Percentiles rank a stretch among this genome's conserved stretches.
Evolutionary conservation across 768 basidiomycete genomes (phyloP).

Genomic region (Lentinus tigrinus): DNA sequence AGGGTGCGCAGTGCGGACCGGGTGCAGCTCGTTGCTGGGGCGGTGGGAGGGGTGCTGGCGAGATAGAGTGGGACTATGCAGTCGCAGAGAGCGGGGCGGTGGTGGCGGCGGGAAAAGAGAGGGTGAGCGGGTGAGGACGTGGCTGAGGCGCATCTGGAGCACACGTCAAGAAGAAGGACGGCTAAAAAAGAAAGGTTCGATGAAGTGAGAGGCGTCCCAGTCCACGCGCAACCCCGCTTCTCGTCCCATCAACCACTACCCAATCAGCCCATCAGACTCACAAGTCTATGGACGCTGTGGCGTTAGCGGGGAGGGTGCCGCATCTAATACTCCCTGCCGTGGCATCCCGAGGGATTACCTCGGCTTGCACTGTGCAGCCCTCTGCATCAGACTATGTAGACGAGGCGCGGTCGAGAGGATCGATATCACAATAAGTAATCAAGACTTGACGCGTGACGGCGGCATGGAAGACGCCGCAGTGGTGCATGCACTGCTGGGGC

Average conservation of each 20-base stretch:
- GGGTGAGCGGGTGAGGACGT: slow-evolving; percentile 2
- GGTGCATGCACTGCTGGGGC: not conserved
- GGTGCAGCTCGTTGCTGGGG: too few relatives aligned
- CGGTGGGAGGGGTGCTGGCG: too few relatives aligned
- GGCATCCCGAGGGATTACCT: slow-evolving; percentile 13
- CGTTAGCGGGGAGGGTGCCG: slow-evolving; percentile 15
- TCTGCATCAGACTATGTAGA: not conserved
- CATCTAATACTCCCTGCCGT: slow-evolving; percentile 13
- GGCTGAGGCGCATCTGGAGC: slow-evolving; percentile 12
- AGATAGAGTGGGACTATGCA: too few relatives aligned
- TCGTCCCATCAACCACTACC: slow-evolving; percentile 20
- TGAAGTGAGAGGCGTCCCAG: slow-evolving; percentile 3
- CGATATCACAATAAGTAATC: not conserved
- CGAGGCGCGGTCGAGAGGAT: not conserved
- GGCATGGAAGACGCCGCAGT: not conserved
- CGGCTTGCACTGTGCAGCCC: not conserved
- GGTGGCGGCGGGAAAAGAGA: not conserved
- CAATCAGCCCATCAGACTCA: slow-evolving; percentile 20
- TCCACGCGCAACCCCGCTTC: slow-evolving; percentile 19
- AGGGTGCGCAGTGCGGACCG: not conserved
- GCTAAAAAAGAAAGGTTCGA: slow-evolving; percentile 1
- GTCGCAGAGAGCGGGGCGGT: not conserved
- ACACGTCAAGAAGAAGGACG: slow-evolving; percentile 14
- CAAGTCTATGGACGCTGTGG: slow-evolving; percentile 14
- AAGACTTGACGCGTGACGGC: not conserved